These are phyloP conservation scores for Protomyces pachydermus DNA, from an alignment of 1,139 yeast species.

Conservation along the genomic window DNA sequence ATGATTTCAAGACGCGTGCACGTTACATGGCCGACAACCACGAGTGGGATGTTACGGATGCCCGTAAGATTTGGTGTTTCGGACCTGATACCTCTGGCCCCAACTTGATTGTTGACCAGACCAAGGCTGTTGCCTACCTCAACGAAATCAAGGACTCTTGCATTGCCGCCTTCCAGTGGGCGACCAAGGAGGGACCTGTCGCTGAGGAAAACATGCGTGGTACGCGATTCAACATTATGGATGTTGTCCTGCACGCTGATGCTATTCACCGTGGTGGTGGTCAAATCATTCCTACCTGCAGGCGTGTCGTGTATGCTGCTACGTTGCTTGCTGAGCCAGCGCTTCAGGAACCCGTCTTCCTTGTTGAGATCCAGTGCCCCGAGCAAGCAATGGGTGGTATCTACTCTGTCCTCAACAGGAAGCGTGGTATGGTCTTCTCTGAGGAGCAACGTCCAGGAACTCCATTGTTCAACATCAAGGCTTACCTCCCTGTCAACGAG, in stretches of 20 bases:
- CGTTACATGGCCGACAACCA: conserved; percentile 97
- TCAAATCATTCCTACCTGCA: conserved; percentile 99
- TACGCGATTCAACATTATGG: conserved; percentile 95
- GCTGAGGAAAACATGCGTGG: conserved; percentile 96
- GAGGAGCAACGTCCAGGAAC: conserved; percentile 99
- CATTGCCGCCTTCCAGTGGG: conserved; percentile 99
- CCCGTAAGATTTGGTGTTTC: conserved; percentile 99
- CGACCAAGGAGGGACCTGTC: conserved; percentile 99
- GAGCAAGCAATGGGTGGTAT: conserved; percentile 99
- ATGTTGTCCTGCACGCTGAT: conserved; percentile 99
- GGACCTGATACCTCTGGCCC: conserved; percentile 97
- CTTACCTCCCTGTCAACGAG: conserved; percentile 99
- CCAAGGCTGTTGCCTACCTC: conserved; percentile 99
- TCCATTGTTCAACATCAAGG: conserved; percentile 98
- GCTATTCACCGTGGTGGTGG: conserved; percentile 99
- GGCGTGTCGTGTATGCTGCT: conserved; percentile 99
- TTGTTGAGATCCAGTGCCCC: conserved; percentile 99
- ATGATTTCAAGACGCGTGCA: conserved; percentile 98
- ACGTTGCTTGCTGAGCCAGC: conserved; percentile 98
- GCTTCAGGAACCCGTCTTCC: conserved; percentile 98
- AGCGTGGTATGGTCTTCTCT: conserved; percentile 99
- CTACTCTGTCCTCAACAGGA: conserved; percentile 98
- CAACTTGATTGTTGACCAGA: conserved; percentile 97
- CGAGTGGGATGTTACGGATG: conserved; percentile 99
- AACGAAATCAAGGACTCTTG: conserved; percentile 99